Conservation (phyloP, 495 filamentous ascomycete species). For the Bacidia rubella region DNA sequence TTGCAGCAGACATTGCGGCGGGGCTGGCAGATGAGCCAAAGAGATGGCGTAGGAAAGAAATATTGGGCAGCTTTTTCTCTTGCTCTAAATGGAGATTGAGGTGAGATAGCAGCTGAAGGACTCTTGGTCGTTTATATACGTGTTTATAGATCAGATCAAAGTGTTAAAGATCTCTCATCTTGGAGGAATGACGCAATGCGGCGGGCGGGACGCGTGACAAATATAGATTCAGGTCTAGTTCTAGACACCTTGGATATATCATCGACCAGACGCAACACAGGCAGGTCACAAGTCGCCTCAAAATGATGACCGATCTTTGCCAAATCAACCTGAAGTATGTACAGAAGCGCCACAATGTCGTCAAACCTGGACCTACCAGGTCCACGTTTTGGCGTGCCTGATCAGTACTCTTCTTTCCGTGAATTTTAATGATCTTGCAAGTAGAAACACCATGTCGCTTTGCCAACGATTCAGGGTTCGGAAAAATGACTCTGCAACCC, state of each 20-base stretch:
- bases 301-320: neutral
- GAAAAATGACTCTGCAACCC: too few species aligned
- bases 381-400: too few species aligned
- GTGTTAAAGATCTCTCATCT: too few species aligned
- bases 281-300: neutral
- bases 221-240: neutral
- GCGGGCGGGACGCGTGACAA: neutral
- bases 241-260: neutral
- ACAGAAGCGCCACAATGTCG: too few species aligned
- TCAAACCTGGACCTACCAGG: too few species aligned
- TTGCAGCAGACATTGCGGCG: constrained; percentile 68
- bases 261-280: neutral
- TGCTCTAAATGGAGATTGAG: too few species aligned
- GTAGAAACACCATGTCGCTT: too few species aligned
- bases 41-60: constrained; percentile 65
- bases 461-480: too few species aligned
- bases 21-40: constrained; percentile 52
- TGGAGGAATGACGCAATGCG: neutral
- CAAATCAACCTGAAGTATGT: too few species aligned
- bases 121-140: neutral
- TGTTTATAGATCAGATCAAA: too few species aligned
- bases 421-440: too few species aligned
- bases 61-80: constrained; percentile 36
- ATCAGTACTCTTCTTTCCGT: too few species aligned
- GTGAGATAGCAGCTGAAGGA: neutral